phyloP scores from a whole-genome alignment of 345 rosid species.

The Excoecaria agallocha region DNA sequence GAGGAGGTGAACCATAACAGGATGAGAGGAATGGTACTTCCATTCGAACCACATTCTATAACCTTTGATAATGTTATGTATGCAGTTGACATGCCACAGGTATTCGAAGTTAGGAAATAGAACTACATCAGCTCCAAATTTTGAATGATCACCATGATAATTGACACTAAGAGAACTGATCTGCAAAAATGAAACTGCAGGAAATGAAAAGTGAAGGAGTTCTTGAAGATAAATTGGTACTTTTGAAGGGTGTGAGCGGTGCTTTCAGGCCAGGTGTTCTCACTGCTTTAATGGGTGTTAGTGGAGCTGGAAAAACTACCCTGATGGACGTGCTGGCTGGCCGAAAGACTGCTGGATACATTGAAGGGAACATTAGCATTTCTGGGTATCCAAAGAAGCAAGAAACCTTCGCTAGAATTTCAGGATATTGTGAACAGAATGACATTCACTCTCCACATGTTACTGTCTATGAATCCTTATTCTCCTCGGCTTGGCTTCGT shows the following conservation, averaged over 20 bases:
- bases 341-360: constrained; percentile 76
- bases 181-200: constrained; percentile 24
- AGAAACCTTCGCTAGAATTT: no score
- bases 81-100: constrained; percentile 82
- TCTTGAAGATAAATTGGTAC: constrained; percentile 54
- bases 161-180: background rate
- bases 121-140: background rate
- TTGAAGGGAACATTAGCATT: constrained; percentile 66
- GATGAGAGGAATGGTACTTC: constrained; percentile 71
- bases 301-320: constrained; percentile 90
- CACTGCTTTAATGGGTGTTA: constrained; percentile 75
- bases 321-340: constrained; percentile 89
- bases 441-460: no score
- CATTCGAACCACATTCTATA: constrained; percentile 64
- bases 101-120: constrained; percentile 17
- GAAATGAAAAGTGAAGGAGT: constrained; percentile 62
- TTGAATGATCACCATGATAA: background rate
- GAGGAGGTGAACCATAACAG: constrained; percentile 17
- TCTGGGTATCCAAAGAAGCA: no score
- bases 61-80: constrained; percentile 55
- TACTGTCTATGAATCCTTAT: no score
- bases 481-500: constrained; percentile 84
- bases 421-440: no score
- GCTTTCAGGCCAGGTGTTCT: constrained; percentile 85
- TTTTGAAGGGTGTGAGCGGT: constrained; percentile 71